Evolutionary conservation across 2,329 filamentous ascomycete species (phyloP), one percentile per base, ranked within the genome.

Genomic region (Celoporthe dispersa): DNA sequence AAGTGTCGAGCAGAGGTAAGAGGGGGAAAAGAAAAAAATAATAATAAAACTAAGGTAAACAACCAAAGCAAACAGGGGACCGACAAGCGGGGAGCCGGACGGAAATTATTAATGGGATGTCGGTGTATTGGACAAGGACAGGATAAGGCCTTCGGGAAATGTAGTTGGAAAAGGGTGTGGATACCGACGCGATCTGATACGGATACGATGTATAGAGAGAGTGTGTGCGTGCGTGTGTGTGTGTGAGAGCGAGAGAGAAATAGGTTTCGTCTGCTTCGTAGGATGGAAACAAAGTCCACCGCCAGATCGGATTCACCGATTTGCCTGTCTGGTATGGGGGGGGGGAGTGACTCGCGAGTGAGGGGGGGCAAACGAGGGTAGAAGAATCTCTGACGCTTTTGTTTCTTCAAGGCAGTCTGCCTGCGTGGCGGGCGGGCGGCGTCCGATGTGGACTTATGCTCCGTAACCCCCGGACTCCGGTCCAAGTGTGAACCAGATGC

Each of bases 291-390:
- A 16, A n/a, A 63, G 60, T 63, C 60, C 60, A 63, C 60, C 60
- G 60, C 60, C 60, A 63, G 35, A 63, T 63, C 35, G 60, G 60
- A 44, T 39, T 63, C 60, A 41, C 60, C 60, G 60, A 57, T 6
- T 41, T 44, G 60, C 37, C 39, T 35, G n/a, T 62, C n/a, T 25
- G 31, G 14, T 63, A 41, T 28, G 31, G 3, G 37, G 22, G 12
- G 22, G 11, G 60, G 22, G 44, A 22, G 7, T 16, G 22, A n/a
- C 22, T 48, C 44, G 44, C n/a, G 7, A 22, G 44, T 39, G 44
- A 22, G 22, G 44, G 37, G 44, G 44, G 19, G 19, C 44, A 57
- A 16, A 33, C n/a, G 11, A 55, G n/a, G n/a, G 51, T 55, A 55
- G 51, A 28, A 55, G 51, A 55, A 28, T 57, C 53, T 57, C 53